A percentile compares a stretch with the other conserved stretches of the same genome.
Conservation (phyloP, 164 flowering plant species). For the Magnolia officinalis region DNA sequence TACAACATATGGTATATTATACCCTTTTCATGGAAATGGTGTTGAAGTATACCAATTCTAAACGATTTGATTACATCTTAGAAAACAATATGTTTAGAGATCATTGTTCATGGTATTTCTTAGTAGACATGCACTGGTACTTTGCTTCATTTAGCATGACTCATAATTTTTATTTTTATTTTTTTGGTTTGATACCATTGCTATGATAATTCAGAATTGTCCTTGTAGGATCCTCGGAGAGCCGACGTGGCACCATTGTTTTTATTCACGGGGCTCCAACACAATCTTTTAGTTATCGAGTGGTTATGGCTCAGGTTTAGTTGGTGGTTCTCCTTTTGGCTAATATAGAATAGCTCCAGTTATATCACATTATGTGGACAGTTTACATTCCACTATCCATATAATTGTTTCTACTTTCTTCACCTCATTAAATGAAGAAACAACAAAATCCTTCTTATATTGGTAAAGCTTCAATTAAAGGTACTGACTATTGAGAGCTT, state of each 20-base stretch:
- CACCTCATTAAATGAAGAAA: too few relatives aligned
- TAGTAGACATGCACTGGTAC: not conserved
- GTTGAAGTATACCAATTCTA: not conserved
- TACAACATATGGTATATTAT: not conserved
- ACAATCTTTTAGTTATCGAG: slow-evolving; percentile 87
- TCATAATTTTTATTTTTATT: not conserved
- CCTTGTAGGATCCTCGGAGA: slow-evolving; percentile 58
- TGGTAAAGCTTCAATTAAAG: too few relatives aligned
- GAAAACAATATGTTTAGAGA: not conserved
- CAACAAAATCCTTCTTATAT: too few relatives aligned
- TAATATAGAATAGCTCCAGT: not conserved
- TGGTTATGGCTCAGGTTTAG: slow-evolving; percentile 86
- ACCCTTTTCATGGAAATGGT: not conserved
- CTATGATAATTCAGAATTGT: not conserved
- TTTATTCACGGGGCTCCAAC: slow-evolving; percentile 98
- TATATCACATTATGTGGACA: not conserved
- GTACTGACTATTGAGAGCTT: too few relatives aligned
- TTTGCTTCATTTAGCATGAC: not conserved
- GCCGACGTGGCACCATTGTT: slow-evolving; percentile 70
- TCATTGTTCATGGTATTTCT: not conserved
- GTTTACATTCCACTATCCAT: not conserved
- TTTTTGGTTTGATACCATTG: not conserved
- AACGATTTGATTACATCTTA: not conserved
- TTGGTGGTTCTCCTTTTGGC: slow-evolving; percentile 4
- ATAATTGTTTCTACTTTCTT: too few relatives aligned